These are phyloP conservation scores for Metschnikowia bowlesiae DNA, from an alignment of 805 yeast species.

Conservation along the genomic window DNA sequence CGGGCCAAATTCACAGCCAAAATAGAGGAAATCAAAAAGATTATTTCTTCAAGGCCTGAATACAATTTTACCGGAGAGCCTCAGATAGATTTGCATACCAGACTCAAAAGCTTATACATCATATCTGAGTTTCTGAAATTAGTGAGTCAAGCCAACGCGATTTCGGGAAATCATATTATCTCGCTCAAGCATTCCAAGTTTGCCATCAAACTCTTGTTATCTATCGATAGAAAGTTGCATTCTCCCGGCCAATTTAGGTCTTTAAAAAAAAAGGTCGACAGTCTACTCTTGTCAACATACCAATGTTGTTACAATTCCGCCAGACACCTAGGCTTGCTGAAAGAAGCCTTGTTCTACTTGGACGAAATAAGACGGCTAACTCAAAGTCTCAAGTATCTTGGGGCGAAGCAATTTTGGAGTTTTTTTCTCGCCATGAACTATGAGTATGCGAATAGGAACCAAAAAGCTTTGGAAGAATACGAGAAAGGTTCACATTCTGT, in stretches of 20 bases:
- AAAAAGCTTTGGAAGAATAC: conserved; percentile 2
- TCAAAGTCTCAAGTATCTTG: conserved; percentile 18
- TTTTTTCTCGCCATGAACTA: conserved; percentile 11
- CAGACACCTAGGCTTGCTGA: conserved; percentile 50
- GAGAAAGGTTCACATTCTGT: neutral
- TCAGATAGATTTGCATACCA: conserved; percentile 14
- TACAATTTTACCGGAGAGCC: conserved; percentile 20
- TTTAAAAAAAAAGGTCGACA: conserved; percentile 35
- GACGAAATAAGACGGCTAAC: conserved; percentile 45
- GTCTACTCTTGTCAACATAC: conserved; percentile 35
- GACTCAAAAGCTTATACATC: conserved; percentile 24
- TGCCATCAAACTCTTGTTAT: conserved; percentile 48
- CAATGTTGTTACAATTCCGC: conserved; percentile 35
- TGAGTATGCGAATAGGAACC: conserved; percentile 14
- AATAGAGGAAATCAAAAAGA: conserved; percentile 19
- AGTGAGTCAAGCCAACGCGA: conserved; percentile 21
- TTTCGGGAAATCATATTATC: conserved; percentile 18
- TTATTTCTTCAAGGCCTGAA: conserved; percentile 25
- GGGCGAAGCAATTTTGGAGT: conserved; percentile 17
- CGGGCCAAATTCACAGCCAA: conserved; percentile 19
- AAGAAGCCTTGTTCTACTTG: conserved; percentile 53
- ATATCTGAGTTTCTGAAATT: conserved; percentile 35
- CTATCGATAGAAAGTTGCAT: conserved; percentile 44
- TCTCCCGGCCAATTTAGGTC: conserved; percentile 16
- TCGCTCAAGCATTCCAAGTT: conserved; percentile 42